These are phyloP conservation scores for Drechmeria coniospora DNA, from an alignment of 2,329 filamentous ascomycete species.

Conservation along the genomic window DNA sequence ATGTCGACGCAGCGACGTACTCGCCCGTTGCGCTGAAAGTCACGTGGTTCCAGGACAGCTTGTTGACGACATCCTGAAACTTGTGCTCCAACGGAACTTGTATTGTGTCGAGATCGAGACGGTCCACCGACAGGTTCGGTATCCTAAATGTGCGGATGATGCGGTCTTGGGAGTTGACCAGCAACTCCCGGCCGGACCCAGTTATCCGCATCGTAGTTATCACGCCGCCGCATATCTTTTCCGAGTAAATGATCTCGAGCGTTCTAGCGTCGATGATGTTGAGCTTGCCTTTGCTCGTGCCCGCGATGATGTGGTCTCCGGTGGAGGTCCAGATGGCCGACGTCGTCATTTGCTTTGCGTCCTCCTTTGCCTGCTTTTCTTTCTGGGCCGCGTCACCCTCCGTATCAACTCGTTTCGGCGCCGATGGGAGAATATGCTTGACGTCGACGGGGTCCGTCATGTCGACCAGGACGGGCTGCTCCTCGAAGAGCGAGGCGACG, in stretches of 20 bases:
- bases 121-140: slow-evolving; percentile 54
- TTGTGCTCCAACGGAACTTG: slow-evolving; percentile 91
- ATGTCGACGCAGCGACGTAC: slow-evolving; percentile 91
- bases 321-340: slow-evolving; percentile 76
- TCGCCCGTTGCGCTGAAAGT: slow-evolving; percentile 89
- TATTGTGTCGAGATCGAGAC: slow-evolving; percentile 71
- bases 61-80: slow-evolving; percentile 94
- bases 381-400: slow-evolving; percentile 54
- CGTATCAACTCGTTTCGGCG: slow-evolving; percentile 57
- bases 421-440: slow-evolving; percentile 66
- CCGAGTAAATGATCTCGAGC: slow-evolving; percentile 74
- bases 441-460: slow-evolving; percentile 52
- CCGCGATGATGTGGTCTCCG: slow-evolving; percentile 79
- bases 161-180: slow-evolving; percentile 87
- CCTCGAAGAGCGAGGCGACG: slow-evolving; percentile 85
- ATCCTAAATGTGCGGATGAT: slow-evolving; percentile 88
- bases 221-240: slow-evolving; percentile 72
- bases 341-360: slow-evolving; percentile 89
- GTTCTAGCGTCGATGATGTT: slow-evolving; percentile 84
- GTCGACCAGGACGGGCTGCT: slow-evolving; percentile 79
- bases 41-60: slow-evolving; percentile 90
- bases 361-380: slow-evolving; percentile 79
- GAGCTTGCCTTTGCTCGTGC: slow-evolving; percentile 88
- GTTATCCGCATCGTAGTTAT: slow-evolving; percentile 80
- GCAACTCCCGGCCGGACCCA: slow-evolving; percentile 64